Base-by-base conservation (phyloP, 441 rosid species). In the Omphalea diandra region DNA sequence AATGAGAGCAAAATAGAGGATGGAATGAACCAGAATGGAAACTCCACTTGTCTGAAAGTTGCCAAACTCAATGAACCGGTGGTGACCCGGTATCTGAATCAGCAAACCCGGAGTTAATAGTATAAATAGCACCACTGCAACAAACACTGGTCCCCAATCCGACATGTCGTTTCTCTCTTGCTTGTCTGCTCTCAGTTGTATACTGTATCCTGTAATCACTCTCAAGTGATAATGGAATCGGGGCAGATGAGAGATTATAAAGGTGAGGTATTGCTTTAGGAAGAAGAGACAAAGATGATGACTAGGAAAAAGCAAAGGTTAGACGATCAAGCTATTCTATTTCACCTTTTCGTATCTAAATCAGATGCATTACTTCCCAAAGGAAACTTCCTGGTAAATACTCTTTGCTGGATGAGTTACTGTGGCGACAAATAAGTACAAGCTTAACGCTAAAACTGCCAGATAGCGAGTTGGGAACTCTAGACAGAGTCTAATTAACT, bases 31-130 rank as follows among this genome's bases (percentile, higher is more conserved):
- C 76, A 93, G 79, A 59, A 93, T 79, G 32, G 99, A 93, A 46
- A 82, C 82, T 55, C 95, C 97, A 81, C 98, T 93, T 0, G 96
- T 93, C 73, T 95, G 94, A 73, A 95, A 89, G 76, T 89, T 93
- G 38, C 97, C 86, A 61, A 95, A 95, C 83, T 93, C 97, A 2
- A 95, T 68, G 72, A 53, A 76, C 31, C 83, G 72, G 29, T 70
- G 59, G 3, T 64, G 81, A 2, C 97, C 95, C 2, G 99, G 99
- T 9, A 93, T 12, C 80, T 95, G 97, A 75, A 93, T 68, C 73
- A 95, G 90, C 62, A 95, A 73, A 24, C 99, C 97, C 1, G 98
- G 97, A 3, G 94, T 87, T 27, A 93, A 78, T 29, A 95, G 79
- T 68, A 90, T 73, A 72, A 88, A 90, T 15, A 90, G 82, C 77